These are phyloP conservation scores for Xylaria castorea DNA, from an alignment of 495 filamentous ascomycete genomes.

Conservation along the genomic window DNA sequence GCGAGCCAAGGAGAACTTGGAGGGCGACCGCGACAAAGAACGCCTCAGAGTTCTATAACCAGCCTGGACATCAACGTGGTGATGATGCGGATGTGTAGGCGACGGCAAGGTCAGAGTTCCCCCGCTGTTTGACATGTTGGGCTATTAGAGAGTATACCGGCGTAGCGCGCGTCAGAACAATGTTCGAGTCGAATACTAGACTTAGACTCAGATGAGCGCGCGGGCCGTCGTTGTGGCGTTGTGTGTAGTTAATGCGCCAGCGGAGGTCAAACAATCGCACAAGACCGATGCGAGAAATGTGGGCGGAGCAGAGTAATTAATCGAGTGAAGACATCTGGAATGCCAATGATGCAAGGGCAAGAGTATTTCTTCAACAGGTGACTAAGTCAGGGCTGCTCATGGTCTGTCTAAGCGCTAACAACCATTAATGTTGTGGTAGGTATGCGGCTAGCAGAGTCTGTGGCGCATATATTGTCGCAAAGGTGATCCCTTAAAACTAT, in stretches of 20 bases:
- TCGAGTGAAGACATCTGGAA: constrained; percentile 38
- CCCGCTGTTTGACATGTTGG: constrained; percentile 58
- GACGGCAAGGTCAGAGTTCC: constrained; percentile 84
- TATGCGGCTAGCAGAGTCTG: constrained; percentile 14
- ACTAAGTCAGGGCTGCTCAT: constrained; percentile 22
- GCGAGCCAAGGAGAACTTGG: constrained; percentile 74
- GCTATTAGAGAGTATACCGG: constrained; percentile 19
- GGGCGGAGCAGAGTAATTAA: constrained; percentile 32
- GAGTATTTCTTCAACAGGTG: constrained; percentile 38
- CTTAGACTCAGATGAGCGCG: constrained; percentile 20
- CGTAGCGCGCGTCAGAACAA: constrained; percentile 20
- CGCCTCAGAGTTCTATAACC: constrained; percentile 79
- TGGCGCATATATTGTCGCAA: constrained; percentile 17
- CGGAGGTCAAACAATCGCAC: constrained; percentile 20
- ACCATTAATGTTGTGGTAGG: constrained; percentile 4
- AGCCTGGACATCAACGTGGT: constrained; percentile 78
- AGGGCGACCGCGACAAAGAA: constrained; percentile 86
- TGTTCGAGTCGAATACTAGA: constrained; percentile 22
- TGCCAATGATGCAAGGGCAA: constrained; percentile 43
- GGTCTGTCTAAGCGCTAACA: constrained; percentile 15
- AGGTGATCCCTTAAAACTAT: constrained; percentile 13
- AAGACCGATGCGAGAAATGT: constrained; percentile 34
- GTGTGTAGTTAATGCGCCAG: constrained; percentile 18
- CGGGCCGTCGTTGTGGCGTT: constrained; percentile 19
- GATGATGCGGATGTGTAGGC: constrained; percentile 71